Evolutionary conservation across 345 rosid species (phyloP), one percentile per base, ranked within the genome.

Genomic region (Camelina sativa): DNA sequence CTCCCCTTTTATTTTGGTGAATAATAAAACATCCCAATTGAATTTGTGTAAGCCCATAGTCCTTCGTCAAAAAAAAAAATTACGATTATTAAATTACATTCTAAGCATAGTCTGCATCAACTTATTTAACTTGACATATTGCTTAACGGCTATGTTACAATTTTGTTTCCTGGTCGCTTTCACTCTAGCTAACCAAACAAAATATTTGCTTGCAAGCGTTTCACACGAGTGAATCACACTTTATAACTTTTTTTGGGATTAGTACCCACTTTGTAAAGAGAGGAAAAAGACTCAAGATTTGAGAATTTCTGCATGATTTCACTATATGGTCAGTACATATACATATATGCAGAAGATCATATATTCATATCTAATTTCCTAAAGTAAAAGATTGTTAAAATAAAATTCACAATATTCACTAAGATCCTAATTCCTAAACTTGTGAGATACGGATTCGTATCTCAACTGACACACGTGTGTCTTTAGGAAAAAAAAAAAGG

Each of bases 141-240:
- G 30, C 52, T 23, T 62, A 62, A 22, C 38, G 34, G 48, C 38
- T 63, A 25, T 44, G n/a, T 7, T 15, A 64, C 5, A 64, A n/a
- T 15, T 25, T 11, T 47, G 40, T 35, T 64, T 9, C 22, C 10
- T 28, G 40, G 41, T 46, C 23, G 68, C 50, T 64, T 64, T 25
- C 46, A 46, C 68, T 46, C 40, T 40, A 28, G 30, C 30, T 28
- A 64, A 64, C 68, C 55, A 46, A 64, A 46, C 38, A 20, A 44
- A 25, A 25, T 28, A 28, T 46, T 64, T 44, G 40, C 68, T 44
- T 46, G 25, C 40, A 64, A 64, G 54, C 54, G n/a, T 64, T 50
- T 48, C 15, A 16, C 15, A 16, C 22, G 53, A n/a, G 53, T 48
- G 53, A 48, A 50, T 50, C 23, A 17, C 17, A 50, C 54, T 50